Evolutionary conservation across 192 early-diverging fungal species (phyloP).

Genomic region (Backusella morwellensis): DNA sequence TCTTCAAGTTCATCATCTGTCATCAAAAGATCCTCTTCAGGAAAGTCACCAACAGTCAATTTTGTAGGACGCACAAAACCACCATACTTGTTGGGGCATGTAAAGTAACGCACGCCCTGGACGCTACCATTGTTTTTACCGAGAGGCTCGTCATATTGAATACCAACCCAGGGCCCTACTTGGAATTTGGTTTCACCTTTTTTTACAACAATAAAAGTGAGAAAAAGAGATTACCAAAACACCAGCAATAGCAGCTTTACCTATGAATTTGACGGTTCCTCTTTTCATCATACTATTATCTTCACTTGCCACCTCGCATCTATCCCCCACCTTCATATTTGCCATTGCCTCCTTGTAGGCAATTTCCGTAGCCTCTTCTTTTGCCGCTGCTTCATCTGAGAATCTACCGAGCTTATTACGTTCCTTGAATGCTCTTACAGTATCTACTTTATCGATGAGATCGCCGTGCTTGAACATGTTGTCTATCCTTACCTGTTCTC

Average conservation of each 20-base stretch:
- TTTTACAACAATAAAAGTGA: background rate
- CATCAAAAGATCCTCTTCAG: slow-evolving; percentile 80
- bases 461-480: background rate
- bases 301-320: slow-evolving; percentile 77
- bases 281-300: slow-evolving; percentile 46
- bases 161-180: slow-evolving; percentile 88
- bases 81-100: slow-evolving; percentile 70
- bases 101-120: slow-evolving; percentile 76
- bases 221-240: slow-evolving; percentile 56
- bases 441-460: slow-evolving; percentile 46
- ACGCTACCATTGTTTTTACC: slow-evolving; percentile 94
- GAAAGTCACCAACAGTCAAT: slow-evolving; percentile 90
- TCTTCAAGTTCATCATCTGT: slow-evolving; percentile 72
- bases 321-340: slow-evolving; percentile 68
- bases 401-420: slow-evolving; percentile 89
- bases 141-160: slow-evolving; percentile 94
- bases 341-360: slow-evolving; percentile 54
- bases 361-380: slow-evolving; percentile 28
- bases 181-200: slow-evolving; percentile 69
- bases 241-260: slow-evolving; percentile 42
- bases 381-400: slow-evolving; percentile 51
- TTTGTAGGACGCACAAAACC: slow-evolving; percentile 89
- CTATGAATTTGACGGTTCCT: slow-evolving; percentile 74
- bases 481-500: slow-evolving; percentile 51
- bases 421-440: slow-evolving; percentile 86